A percentile compares a stretch with the other conserved stretches of the same genome.
Conservation (phyloP, 352 stramenopile species). For the Phytophthora sansomeana region DNA sequence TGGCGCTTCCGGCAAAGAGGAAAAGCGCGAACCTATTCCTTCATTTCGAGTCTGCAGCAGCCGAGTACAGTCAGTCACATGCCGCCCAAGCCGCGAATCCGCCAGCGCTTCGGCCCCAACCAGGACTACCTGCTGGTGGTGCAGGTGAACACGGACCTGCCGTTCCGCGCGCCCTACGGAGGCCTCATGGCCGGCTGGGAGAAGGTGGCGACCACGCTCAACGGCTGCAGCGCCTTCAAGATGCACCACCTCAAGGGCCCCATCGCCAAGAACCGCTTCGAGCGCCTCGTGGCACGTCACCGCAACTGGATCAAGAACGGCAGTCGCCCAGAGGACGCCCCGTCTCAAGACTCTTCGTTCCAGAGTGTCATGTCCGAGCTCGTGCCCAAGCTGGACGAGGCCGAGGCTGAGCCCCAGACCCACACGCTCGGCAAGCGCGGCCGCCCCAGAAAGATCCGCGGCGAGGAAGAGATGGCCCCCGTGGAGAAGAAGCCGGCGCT, state of each 20-base stretch:
- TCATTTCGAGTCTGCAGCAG: too few relatives aligned
- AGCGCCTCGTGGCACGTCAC: slow-evolving; percentile 36
- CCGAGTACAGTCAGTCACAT: slow-evolving; percentile 4
- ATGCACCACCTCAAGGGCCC: slow-evolving; percentile 47
- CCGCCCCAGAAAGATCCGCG: slow-evolving; percentile 34
- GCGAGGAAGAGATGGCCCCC: slow-evolving; percentile 3
- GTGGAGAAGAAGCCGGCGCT: slow-evolving; percentile 17
- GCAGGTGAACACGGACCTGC: slow-evolving; percentile 43
- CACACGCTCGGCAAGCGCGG: slow-evolving; percentile 40
- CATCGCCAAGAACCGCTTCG: slow-evolving; percentile 51
- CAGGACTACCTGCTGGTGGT: slow-evolving; percentile 44
- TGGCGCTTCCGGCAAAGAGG: slow-evolving; percentile 16
- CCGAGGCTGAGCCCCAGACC: slow-evolving; percentile 27
- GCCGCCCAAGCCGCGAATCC: slow-evolving; percentile 39
- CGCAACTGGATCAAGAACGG: slow-evolving; percentile 38
- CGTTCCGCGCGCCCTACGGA: slow-evolving; percentile 38
- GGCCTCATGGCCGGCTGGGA: slow-evolving; percentile 43
- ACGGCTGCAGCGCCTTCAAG: slow-evolving; percentile 44
- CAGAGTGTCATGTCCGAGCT: slow-evolving; percentile 41
- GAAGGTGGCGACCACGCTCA: slow-evolving; percentile 45
- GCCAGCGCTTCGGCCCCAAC: slow-evolving; percentile 39
- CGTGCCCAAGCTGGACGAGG: slow-evolving; percentile 39
- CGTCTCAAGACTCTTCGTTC: slow-evolving; percentile 35
- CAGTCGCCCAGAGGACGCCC: slow-evolving; percentile 23
- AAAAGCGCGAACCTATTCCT: slow-evolving; percentile 17